Evolutionary conservation across 225 moss, liverwort and hornwort species (phyloP).

Genomic region (Straminergon stramineum): DNA sequence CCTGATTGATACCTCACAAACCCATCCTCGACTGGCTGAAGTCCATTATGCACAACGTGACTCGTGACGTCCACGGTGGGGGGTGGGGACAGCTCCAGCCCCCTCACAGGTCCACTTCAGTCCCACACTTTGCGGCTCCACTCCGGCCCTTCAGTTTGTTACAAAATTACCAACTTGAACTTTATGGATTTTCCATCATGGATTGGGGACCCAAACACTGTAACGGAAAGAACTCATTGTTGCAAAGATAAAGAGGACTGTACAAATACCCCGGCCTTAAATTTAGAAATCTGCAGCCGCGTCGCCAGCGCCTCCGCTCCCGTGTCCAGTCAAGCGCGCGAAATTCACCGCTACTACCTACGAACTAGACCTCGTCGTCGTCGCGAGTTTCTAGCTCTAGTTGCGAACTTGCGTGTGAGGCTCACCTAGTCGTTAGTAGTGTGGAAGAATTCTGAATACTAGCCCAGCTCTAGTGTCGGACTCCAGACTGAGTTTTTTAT

Average conservation of each 20-base stretch:
- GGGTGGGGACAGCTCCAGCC: not conserved
- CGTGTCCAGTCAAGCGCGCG: not conserved
- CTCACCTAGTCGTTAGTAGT: not conserved
- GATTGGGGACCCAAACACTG: too few relatives aligned
- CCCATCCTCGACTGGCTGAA: too few relatives aligned
- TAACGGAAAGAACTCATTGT: not conserved
- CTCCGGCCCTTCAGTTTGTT: not conserved
- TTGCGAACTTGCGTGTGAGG: not conserved
- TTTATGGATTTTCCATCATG: fast-evolving
- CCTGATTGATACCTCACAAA: not conserved
- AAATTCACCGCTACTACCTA: not conserved
- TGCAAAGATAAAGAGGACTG: too few relatives aligned
- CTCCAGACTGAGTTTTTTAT: not conserved
- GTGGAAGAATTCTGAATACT: not conserved
- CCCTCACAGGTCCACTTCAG: too few relatives aligned
- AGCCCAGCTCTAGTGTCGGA: not conserved
- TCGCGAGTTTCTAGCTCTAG: not conserved
- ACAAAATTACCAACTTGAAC: not conserved
- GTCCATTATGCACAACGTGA: not conserved
- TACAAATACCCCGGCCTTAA: too few relatives aligned
- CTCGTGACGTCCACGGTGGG: not conserved
- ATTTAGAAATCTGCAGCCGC: not conserved
- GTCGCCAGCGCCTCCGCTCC: not conserved
- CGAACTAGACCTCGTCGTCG: not conserved
- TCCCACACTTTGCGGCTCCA: not conserved